Evolutionary conservation across 2,329 filamentous ascomycete genomes (phyloP).

Genomic region (Alternaria alternata): DNA sequence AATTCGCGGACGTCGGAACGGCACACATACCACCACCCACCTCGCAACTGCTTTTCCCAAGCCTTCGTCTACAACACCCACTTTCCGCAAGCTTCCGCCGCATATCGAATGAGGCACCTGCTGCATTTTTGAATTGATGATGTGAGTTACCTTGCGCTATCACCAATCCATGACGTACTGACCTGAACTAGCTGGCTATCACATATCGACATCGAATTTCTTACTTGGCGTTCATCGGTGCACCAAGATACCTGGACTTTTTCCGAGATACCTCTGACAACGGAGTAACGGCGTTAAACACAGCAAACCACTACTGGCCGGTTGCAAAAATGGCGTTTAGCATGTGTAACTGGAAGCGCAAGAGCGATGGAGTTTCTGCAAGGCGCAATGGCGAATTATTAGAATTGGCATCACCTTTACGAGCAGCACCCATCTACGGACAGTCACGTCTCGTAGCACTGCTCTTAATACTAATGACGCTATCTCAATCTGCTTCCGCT

Average conservation of each 20-base stretch:
- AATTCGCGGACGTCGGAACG: not conserved
- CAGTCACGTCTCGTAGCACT: slow-evolving; percentile 31
- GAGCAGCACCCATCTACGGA: slow-evolving; percentile 20
- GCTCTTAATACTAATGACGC: slow-evolving; percentile 47
- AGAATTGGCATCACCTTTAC: slow-evolving; percentile 21
- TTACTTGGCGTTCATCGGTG: slow-evolving; percentile 16
- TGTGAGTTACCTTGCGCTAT: not conserved
- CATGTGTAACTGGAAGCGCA: slow-evolving; percentile 32
- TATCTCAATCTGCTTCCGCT: slow-evolving; percentile 38
- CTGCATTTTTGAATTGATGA: slow-evolving; percentile 5
- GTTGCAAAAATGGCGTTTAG: slow-evolving; percentile 19
- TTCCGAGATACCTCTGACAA: slow-evolving; percentile 38
- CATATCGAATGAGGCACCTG: not conserved
- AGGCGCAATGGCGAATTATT: slow-evolving; percentile 22
- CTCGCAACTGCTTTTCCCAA: not conserved
- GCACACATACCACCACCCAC: not conserved
- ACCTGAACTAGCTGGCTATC: slow-evolving; percentile 7
- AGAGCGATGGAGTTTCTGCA: slow-evolving; percentile 19
- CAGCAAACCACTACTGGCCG: slow-evolving; percentile 21
- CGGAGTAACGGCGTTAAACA: slow-evolving; percentile 39
- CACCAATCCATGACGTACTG: not conserved
- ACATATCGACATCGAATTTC: slow-evolving; percentile 11
- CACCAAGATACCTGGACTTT: slow-evolving; percentile 16
- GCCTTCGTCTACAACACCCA: not conserved
- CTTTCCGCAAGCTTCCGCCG: not conserved